Evolutionary conservation across 2,329 filamentous ascomycete species (phyloP).

Genomic region (Teratosphaeria gauchensis): DNA sequence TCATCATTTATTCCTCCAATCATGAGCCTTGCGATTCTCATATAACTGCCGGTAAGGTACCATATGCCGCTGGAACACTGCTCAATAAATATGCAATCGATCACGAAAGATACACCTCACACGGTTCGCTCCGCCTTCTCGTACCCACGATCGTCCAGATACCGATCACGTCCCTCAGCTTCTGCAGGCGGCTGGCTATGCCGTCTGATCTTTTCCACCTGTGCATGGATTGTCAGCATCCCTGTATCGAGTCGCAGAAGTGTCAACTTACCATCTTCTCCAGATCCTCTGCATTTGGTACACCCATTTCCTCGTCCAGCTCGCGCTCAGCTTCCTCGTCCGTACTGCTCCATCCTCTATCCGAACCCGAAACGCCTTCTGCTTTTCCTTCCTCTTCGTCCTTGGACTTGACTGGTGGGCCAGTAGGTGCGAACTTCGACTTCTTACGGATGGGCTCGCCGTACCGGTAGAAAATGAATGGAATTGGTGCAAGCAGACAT

Average conservation of each 20-base stretch:
- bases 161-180: slow-evolving; percentile 5
- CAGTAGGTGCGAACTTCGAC: slow-evolving; percentile 20
- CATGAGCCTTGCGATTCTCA: too few relatives aligned
- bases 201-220: neutral
- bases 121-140: slow-evolving; percentile 13
- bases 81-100: neutral
- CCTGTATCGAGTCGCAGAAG: neutral
- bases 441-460: slow-evolving; percentile 17
- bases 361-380: neutral
- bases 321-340: slow-evolving; percentile 9
- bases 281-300: slow-evolving; percentile 7
- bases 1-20: too few relatives aligned
- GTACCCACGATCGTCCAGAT: slow-evolving; percentile 13
- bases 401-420: slow-evolving; percentile 1
- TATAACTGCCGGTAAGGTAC: neutral
- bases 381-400: slow-evolving; percentile 6
- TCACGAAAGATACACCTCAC: neutral
- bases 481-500: slow-evolving; percentile 24
- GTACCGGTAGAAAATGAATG: slow-evolving; percentile 25
- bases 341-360: neutral
- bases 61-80: neutral
- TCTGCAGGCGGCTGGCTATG: neutral
- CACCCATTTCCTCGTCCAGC: slow-evolving; percentile 13
- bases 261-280: slow-evolving; percentile 7
- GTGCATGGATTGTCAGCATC: neutral